phyloP scores from a whole-genome alignment of 192 early-diverging fungal genomes.

The Backusella mclennaniae region DNA sequence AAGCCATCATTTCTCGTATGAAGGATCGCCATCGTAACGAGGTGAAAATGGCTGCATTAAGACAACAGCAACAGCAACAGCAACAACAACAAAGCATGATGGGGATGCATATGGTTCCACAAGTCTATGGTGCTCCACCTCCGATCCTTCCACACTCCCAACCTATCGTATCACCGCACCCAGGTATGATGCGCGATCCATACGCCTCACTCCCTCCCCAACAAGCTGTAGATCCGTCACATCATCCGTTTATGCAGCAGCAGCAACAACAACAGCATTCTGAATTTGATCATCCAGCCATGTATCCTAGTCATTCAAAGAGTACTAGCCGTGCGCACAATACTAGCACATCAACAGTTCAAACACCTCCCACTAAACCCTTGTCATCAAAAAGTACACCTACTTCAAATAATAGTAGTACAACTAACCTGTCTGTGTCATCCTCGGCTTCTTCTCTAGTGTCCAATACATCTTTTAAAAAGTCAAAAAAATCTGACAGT shows the following conservation, averaged over 20 bases:
- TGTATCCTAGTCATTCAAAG: not conserved
- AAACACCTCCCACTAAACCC: not conserved
- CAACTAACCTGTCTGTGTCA: not conserved
- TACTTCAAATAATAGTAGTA: slow-evolving; percentile 4
- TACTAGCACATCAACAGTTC: not conserved
- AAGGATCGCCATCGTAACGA: slow-evolving; percentile 28
- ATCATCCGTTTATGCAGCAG: not conserved
- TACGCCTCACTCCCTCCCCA: not conserved
- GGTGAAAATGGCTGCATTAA: slow-evolving; percentile 20
- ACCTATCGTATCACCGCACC: slow-evolving; percentile 12
- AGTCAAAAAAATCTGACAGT: not conserved
- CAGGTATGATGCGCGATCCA: slow-evolving; percentile 7
- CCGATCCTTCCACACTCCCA: not conserved
- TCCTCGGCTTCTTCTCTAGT: not conserved
- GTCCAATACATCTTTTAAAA: not conserved
- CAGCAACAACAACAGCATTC: not conserved
- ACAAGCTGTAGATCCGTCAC: not conserved
- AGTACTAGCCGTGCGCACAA: not conserved
- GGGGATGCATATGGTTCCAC: slow-evolving; percentile 8
- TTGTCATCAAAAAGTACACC: not conserved
- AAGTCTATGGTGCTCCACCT: not conserved
- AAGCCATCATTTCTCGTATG: slow-evolving; percentile 26
- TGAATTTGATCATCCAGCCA: not conserved
- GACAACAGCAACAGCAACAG: slow-evolving; percentile 11
- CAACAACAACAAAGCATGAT: slow-evolving; percentile 6